Evolutionary conservation across 306 rosid species (phyloP), one percentile per base, ranked within the genome.

Genomic region (Gastrolobium villosum): DNA sequence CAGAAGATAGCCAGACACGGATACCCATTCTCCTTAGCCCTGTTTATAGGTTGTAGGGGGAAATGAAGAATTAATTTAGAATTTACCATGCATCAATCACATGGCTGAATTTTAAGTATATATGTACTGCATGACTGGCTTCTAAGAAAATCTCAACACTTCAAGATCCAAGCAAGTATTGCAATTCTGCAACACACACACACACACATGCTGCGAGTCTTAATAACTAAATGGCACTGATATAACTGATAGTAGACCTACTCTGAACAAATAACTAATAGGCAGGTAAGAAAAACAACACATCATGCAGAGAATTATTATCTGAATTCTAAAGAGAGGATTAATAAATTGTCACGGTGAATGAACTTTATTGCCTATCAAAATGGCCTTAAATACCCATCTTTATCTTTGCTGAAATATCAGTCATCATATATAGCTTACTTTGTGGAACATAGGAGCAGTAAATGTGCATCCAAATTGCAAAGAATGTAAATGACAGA

Each of bases 121-220:
- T 39, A 43, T 15, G 65, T 44, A 77, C 52, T 2, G 7, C 34
- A 59, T 5, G 35, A 78, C 57, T 13, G 70, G 34, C 20, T 55
- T 56, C 81, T 30, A 39, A 40, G 60, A 75, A 69, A 75, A 59
- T 37, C 28, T 70, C 39, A 76, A 82, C 73, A 59, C 59, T 56
- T 20, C 36, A 49, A 65, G 45, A 45, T 44, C 7, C 40, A 13
- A 35, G 48, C 53, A 13, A 70, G 61, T 30, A 48, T 35, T 70
- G 64, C 46, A 48, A 60, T 37, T 79, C 66, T 70, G 20, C 65
- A 49, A 68, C 49, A 39, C 7, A 45, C 14, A 32, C 3, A 32
- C 3, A 6, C 40, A 20, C 45, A 28, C 35, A 55, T 11, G 56
- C 76, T 44, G 64, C 26, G 46, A 28, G 34, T 56, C 41, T 45